phyloP scores from a whole-genome alignment of 2,329 filamentous ascomycete species.

The Penicillium nordicum region DNA sequence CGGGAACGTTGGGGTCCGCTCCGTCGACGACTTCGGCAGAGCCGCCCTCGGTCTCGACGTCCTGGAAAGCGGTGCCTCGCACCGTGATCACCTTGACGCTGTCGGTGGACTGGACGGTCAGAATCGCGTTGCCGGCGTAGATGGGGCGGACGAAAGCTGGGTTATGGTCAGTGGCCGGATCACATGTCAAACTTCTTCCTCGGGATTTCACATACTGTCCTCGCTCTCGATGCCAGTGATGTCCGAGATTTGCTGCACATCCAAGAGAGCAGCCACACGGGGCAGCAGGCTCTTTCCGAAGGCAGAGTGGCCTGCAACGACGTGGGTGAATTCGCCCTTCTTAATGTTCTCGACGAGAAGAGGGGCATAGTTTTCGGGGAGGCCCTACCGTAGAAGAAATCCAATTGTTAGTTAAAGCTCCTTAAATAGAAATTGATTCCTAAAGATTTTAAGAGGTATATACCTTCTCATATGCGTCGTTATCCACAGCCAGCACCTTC shows the following conservation, averaged over 20 bases:
- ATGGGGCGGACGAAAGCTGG: constrained; percentile 86
- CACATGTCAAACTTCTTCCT: constrained; percentile 16
- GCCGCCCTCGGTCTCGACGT: constrained; percentile 67
- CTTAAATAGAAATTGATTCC: not conserved
- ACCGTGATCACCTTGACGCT: constrained; percentile 85
- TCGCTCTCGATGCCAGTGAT: constrained; percentile 82
- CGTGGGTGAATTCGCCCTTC: constrained; percentile 88
- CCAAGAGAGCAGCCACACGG: constrained; percentile 83
- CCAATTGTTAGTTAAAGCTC: not conserved
- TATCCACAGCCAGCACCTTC: constrained; percentile 87
- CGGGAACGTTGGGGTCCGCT: constrained; percentile 73
- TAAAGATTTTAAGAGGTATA: not conserved
- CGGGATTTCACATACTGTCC: constrained; percentile 58
- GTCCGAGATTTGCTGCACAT: constrained; percentile 91
- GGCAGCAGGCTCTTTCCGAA: constrained; percentile 96
- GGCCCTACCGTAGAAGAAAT: constrained; percentile 54
- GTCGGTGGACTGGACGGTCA: constrained; percentile 89
- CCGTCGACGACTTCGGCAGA: constrained; percentile 77
- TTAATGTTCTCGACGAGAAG: constrained; percentile 95
- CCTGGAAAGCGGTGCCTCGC: constrained; percentile 85
- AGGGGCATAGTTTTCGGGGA: constrained; percentile 92
- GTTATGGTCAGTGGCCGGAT: constrained; percentile 19
- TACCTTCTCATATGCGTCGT: constrained; percentile 87
- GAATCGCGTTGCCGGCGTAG: constrained; percentile 95
- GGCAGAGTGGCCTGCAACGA: constrained; percentile 85